Conservation (phyloP, 192 early-diverging fungal genomes). For the Dissophora globulifera region DNA sequence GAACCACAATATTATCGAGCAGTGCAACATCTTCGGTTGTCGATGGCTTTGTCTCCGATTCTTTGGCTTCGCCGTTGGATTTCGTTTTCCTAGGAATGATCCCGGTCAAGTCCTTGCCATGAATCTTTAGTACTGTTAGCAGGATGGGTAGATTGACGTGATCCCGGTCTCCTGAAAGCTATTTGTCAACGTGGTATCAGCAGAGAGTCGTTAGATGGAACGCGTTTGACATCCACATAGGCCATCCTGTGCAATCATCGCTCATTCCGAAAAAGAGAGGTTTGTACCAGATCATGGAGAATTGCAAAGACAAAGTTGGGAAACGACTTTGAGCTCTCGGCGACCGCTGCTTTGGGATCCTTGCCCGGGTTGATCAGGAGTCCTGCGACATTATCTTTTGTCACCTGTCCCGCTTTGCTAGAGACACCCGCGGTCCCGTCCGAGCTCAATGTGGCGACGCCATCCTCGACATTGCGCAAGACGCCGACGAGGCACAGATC, state of each 20-base stretch:
- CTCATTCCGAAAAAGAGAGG: neutral
- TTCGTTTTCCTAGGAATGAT: slow-evolving; percentile 59
- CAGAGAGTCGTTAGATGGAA: no score
- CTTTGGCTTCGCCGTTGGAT: slow-evolving; percentile 20
- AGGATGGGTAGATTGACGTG: slow-evolving; percentile 66
- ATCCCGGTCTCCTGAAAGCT: slow-evolving; percentile 60
- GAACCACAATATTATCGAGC: slow-evolving; percentile 45
- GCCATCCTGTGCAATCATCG: neutral
- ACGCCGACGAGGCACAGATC: slow-evolving; percentile 90
- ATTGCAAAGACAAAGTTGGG: slow-evolving; percentile 62
- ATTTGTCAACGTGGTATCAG: no score
- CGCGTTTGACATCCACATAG: no score
- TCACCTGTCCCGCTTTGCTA: slow-evolving; percentile 52
- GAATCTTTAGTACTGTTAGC: slow-evolving; percentile 65
- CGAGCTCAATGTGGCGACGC: slow-evolving; percentile 60
- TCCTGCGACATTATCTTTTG: slow-evolving; percentile 62
- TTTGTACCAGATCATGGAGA: slow-evolving; percentile 62
- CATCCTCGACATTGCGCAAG: slow-evolving; percentile 71
- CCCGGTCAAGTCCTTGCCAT: slow-evolving; percentile 62
- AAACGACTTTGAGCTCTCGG: slow-evolving; percentile 43
- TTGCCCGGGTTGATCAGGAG: slow-evolving; percentile 42
- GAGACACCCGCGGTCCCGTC: slow-evolving; percentile 37
- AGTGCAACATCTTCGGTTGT: slow-evolving; percentile 17
- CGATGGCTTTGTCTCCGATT: slow-evolving; percentile 19
- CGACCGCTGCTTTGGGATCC: slow-evolving; percentile 11